Evolutionary conservation across 305 asterid species (phyloP), one percentile per base, ranked within the genome.

Genomic region (Fraxinus nigra): DNA sequence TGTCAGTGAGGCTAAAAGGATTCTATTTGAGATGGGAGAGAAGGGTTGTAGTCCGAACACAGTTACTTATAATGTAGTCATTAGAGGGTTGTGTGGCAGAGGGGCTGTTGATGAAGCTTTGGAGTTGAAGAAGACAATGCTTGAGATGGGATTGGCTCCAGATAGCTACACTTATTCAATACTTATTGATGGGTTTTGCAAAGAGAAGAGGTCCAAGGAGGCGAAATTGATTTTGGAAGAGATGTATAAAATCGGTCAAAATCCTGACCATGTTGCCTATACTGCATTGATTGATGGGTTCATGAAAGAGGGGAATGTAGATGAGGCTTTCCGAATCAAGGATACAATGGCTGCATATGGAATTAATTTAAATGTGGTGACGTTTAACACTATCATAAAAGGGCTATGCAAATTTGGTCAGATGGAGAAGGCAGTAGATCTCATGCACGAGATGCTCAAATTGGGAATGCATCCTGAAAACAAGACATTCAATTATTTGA

Each of bases 221-320:
- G 98, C 94, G 32, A 90, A 87, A 85, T 61, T 87, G 83, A 83
- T 93, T 79, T 83, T 94, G 83, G 89, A 90, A 77, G 98, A 93
- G 87, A 93, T 93, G 96, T 81, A 79, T 77, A 84, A 78, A 38
- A 86, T 85, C 77, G 94, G 97, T 78, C 69, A 90, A 78, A 86
- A 83, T 28, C 97, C 95, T 20, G 90, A 92, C 81, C 90, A 84
- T 85, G 69, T 86, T 87, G 90, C 91, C 1, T 93, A 89, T 78
- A 84, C 94, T 43, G 90, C 96, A 48, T 85, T 94, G 86, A 89
- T 94, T 70, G 85, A 90, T 82, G 98, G 98, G 79, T 89, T 91
- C 80, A 93, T 94, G 94, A 91, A 87, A 87, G 93, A 92, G 86
- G 94, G 95, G 14, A 82, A 85, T 54, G 59, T 89, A 75, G 94